These are phyloP conservation scores for Lactarius akahatsu DNA, from an alignment of 768 basidiomycete genomes.

Conservation along the genomic window DNA sequence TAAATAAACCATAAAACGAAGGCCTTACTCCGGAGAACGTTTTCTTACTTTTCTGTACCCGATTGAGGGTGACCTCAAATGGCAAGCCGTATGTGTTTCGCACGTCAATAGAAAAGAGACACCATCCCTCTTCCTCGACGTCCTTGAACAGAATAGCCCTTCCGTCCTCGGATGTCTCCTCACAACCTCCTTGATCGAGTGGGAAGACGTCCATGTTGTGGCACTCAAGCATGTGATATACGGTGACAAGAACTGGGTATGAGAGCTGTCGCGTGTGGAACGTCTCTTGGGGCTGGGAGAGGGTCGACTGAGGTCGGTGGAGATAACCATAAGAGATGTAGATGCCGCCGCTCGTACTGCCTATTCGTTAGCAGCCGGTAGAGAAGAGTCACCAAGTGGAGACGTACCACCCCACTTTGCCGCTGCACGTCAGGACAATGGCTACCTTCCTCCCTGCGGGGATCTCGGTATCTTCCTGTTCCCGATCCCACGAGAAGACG, in stretches of 20 bases:
- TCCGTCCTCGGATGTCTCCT: conserved; percentile 27
- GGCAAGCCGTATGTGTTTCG: conserved; percentile 88
- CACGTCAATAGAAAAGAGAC: conserved; percentile 87
- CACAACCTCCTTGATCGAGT: conserved; percentile 42
- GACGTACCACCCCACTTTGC: conserved; percentile 89
- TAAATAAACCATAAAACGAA: background rate
- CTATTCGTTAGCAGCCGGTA: conserved; percentile 6
- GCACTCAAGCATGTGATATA: conserved; percentile 93
- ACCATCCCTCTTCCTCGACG: conserved; percentile 65
- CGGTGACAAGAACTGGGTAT: conserved; percentile 89
- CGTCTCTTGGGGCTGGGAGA: conserved; percentile 41
- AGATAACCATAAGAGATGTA: conserved; percentile 82
- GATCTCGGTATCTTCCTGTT: conserved; percentile 52
- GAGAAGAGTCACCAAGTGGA: background rate
- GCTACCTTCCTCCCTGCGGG: conserved; percentile 68
- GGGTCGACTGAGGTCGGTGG: conserved; percentile 42
- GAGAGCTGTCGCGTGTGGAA: conserved; percentile 88
- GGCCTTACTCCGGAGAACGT: background rate
- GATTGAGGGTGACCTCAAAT: conserved; percentile 81
- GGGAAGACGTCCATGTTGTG: conserved; percentile 79
- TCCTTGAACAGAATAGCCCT: conserved; percentile 39
- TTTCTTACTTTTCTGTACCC: conserved; percentile 57
- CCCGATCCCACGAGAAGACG: conserved; percentile 70
- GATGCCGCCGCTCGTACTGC: conserved; percentile 73
- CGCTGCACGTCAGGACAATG: conserved; percentile 71